Percentiles rank a stretch among this genome's conserved stretches.
These are phyloP conservation scores for Trichoderma gracile DNA, from an alignment of 2,329 filamentous ascomycete genomes.

Conservation along the genomic window DNA sequence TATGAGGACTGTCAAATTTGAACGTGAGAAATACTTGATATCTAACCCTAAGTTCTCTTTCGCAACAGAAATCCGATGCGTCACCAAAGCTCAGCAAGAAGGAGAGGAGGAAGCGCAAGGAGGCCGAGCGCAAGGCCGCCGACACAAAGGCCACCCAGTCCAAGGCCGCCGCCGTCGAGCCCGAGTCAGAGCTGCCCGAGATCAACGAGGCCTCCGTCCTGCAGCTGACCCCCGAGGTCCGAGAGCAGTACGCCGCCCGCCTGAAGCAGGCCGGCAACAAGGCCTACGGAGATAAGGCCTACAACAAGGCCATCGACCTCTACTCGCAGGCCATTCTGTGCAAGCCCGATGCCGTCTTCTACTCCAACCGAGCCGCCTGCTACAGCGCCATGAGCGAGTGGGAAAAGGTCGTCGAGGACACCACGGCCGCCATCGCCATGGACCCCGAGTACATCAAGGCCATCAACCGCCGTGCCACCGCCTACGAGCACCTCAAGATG, in stretches of 20 bases:
- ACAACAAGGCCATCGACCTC: slow-evolving; percentile 88
- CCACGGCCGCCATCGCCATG: slow-evolving; percentile 88
- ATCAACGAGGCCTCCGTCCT: slow-evolving; percentile 59
- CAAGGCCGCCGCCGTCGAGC: slow-evolving; percentile 55
- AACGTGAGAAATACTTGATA: background rate
- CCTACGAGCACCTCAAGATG: slow-evolving; percentile 89
- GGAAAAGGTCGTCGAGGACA: slow-evolving; percentile 96
- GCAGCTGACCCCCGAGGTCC: slow-evolving; percentile 61
- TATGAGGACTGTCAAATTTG: too few relatives aligned
- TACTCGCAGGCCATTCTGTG: slow-evolving; percentile 96
- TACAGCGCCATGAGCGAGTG: slow-evolving; percentile 91
- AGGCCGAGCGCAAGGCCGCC: slow-evolving; percentile 63
- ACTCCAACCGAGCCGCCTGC: slow-evolving; percentile 97
- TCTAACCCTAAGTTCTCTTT: slow-evolving; percentile 7
- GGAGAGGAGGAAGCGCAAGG: slow-evolving; percentile 84
- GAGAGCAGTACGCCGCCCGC: slow-evolving; percentile 84
- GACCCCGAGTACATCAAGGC: slow-evolving; percentile 97
- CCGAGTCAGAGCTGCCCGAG: slow-evolving; percentile 69
- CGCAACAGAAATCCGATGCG: slow-evolving; percentile 46
- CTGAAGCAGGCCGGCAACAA: slow-evolving; percentile 96
- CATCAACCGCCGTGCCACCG: slow-evolving; percentile 91
- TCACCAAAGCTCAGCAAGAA: slow-evolving; percentile 82
- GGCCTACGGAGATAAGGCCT: slow-evolving; percentile 91
- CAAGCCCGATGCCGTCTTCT: slow-evolving; percentile 97
- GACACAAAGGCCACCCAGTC: slow-evolving; percentile 46